Conservation (phyloP, 768 basidiomycete genomes). For the Mycena pura region DNA sequence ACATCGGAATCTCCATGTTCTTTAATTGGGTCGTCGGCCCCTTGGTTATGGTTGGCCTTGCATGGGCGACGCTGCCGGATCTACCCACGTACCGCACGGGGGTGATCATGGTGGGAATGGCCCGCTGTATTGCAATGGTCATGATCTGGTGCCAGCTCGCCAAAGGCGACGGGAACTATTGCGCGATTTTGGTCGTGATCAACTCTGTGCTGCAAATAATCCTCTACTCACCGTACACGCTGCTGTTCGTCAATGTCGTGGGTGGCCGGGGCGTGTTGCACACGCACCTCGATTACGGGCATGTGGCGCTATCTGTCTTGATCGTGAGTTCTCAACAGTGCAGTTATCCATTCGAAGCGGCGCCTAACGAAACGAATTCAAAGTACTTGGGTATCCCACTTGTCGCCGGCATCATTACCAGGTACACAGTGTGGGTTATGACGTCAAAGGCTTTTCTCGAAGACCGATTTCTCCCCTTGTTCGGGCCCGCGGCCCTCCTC, state of each 20-base stretch:
- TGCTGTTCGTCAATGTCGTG: slow-evolving; percentile 78
- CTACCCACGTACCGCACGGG: slow-evolving; percentile 76
- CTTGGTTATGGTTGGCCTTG: slow-evolving; percentile 82
- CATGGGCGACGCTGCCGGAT: slow-evolving; percentile 88
- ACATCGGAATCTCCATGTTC: slow-evolving; percentile 69
- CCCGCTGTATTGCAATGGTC: slow-evolving; percentile 76
- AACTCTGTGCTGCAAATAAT: slow-evolving; percentile 83
- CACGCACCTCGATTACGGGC: slow-evolving; percentile 60
- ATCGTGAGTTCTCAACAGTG: slow-evolving; percentile 68
- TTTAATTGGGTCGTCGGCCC: slow-evolving; percentile 87
- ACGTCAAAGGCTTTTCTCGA: slow-evolving; percentile 57
- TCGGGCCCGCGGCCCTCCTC: slow-evolving; percentile 72
- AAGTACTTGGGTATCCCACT: slow-evolving; percentile 76
- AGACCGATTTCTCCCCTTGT: slow-evolving; percentile 66
- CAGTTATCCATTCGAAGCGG: background rate
- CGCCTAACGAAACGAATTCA: background rate
- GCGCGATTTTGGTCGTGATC: slow-evolving; percentile 80
- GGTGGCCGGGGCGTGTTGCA: slow-evolving; percentile 47
- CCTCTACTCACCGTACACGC: slow-evolving; percentile 74
- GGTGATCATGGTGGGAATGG: slow-evolving; percentile 83
- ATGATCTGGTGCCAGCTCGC: slow-evolving; percentile 86
- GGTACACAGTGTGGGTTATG: slow-evolving; percentile 56
- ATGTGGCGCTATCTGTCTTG: slow-evolving; percentile 70
- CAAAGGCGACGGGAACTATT: slow-evolving; percentile 70
- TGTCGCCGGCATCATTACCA: slow-evolving; percentile 71